Conservation (phyloP, 2,329 filamentous ascomycete genomes). For the Mycosphaerella sp. region DNA sequence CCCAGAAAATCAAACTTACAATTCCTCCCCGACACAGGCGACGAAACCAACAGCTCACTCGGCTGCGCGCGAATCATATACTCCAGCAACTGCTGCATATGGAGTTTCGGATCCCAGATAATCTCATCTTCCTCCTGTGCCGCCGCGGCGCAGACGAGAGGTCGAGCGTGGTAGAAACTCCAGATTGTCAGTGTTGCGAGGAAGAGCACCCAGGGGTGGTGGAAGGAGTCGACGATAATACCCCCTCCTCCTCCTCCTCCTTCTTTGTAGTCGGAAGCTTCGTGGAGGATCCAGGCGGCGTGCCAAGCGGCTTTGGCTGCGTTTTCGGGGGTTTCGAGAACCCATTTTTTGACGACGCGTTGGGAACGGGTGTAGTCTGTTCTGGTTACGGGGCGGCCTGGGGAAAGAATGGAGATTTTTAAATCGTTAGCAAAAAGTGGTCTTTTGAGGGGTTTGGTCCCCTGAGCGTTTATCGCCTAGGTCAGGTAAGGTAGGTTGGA, state of each 20-base stretch:
- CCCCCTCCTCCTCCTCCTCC: slow-evolving; percentile 41
- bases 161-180: slow-evolving; percentile 48
- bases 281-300: slow-evolving; percentile 48
- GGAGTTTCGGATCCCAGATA: slow-evolving; percentile 45
- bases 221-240: slow-evolving; percentile 50
- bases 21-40: slow-evolving; percentile 39
- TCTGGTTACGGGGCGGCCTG: slow-evolving; percentile 50
- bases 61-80: slow-evolving; percentile 38
- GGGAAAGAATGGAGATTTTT: too few species aligned
- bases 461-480: too few species aligned
- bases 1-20: slow-evolving; percentile 19
- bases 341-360: slow-evolving; percentile 50
- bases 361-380: slow-evolving; percentile 48
- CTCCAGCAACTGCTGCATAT: slow-evolving; percentile 44
- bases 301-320: slow-evolving; percentile 49
- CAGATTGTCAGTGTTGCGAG: slow-evolving; percentile 54
- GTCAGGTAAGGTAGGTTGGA: too few species aligned
- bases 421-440: too few species aligned
- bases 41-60: slow-evolving; percentile 32
- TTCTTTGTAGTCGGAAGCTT: slow-evolving; percentile 46
- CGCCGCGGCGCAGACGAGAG: slow-evolving; percentile 11
- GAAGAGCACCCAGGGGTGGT: slow-evolving; percentile 58
- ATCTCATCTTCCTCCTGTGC: slow-evolving; percentile 30
- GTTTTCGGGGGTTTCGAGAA: slow-evolving; percentile 25
- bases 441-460: too few species aligned